Percentiles rank a stretch among this genome's conserved stretches.
Evolutionary conservation across 306 rosid species (phyloP).

Genomic region (Vigna radiata): DNA sequence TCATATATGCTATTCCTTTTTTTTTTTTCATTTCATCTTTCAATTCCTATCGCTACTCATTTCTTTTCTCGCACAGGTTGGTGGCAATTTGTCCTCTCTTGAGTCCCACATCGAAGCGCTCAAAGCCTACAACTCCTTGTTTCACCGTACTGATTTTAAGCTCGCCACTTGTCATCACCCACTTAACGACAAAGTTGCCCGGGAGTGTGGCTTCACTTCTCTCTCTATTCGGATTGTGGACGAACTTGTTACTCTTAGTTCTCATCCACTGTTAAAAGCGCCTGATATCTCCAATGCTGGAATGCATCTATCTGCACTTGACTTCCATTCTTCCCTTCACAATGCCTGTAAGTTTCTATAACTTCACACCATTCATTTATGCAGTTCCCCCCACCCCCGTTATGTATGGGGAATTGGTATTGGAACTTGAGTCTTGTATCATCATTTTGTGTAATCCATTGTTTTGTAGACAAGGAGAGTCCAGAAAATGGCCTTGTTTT

Average conservation of each 20-base stretch:
- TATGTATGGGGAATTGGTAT: neutral
- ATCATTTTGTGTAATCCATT: conserved; percentile 32
- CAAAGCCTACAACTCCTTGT: conserved; percentile 52
- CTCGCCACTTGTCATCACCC: conserved; percentile 80
- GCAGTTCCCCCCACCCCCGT: no score
- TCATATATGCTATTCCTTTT: neutral
- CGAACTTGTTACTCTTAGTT: conserved; percentile 87
- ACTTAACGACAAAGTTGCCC: conserved; percentile 56
- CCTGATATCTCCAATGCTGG: conserved; percentile 87
- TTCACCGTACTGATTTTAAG: conserved; percentile 87
- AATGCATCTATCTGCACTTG: conserved; percentile 78
- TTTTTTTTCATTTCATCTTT: neutral
- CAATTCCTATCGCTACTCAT: neutral
- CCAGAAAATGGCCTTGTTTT: conserved; percentile 55
- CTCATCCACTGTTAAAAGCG: conserved; percentile 65
- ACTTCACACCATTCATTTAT: neutral
- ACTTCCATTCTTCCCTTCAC: conserved; percentile 80
- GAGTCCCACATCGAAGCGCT: conserved; percentile 67
- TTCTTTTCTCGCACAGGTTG: conserved; percentile 57
- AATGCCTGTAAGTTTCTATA: conserved; percentile 61
- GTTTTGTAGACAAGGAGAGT: conserved; percentile 51
- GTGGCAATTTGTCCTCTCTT: conserved; percentile 72
- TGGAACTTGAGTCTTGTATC: conserved; percentile 21
- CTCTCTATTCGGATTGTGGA: conserved; percentile 82
- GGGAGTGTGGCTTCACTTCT: conserved; percentile 90